Evolutionary conservation across 2,329 filamentous ascomycete species (phyloP).

Genomic region (Rutstroemia sydowiana): DNA sequence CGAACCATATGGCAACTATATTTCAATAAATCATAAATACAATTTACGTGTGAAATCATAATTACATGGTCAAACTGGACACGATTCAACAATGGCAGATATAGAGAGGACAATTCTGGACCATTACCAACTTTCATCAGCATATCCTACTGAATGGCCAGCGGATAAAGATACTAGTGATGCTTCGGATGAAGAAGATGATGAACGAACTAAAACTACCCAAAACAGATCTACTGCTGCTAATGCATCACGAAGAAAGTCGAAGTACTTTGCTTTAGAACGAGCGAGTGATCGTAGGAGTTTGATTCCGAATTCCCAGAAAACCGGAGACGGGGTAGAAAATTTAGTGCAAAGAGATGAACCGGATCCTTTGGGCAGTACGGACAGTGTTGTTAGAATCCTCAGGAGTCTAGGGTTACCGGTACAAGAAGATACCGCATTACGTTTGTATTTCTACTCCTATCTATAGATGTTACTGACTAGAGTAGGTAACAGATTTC

Average conservation of each 20-base stretch:
- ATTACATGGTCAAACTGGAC: neutral
- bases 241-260: conserved; percentile 53
- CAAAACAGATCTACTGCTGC: conserved; percentile 10
- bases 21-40: no score
- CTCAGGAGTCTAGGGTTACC: conserved; percentile 70
- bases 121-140: conserved; percentile 77
- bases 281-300: conserved; percentile 63
- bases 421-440: conserved; percentile 72
- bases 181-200: conserved; percentile 53
- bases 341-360: conserved; percentile 87
- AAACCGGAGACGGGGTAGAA: conserved; percentile 59
- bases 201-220: conserved; percentile 19
- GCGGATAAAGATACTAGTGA: conserved; percentile 69
- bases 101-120: conserved; percentile 72
- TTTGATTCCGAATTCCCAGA: conserved; percentile 57
- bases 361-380: conserved; percentile 80
- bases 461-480: conserved; percentile 14
- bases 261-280: conserved; percentile 79
- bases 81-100: conserved; percentile 50
- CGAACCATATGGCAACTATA: no score
- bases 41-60: no score
- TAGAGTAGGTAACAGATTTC: conserved; percentile 71
- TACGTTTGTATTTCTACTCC: conserved; percentile 50
- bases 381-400: conserved; percentile 77
- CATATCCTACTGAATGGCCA: conserved; percentile 82